Evolutionary conservation across 2,329 filamentous ascomycete genomes (phyloP).

Genomic region (Diplodia seriata): DNA sequence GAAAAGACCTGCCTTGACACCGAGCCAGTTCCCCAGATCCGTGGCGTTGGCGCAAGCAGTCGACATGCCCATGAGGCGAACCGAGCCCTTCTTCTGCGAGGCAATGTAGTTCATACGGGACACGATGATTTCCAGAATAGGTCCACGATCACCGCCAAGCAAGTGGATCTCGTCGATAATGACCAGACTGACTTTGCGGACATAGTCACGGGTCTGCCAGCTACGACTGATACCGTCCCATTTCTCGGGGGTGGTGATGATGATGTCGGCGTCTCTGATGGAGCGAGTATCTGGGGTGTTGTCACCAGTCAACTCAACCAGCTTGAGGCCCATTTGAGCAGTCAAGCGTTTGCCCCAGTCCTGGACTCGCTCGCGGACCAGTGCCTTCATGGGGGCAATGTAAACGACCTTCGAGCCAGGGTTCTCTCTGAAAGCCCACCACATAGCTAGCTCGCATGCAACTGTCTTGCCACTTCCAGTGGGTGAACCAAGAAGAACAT

Average conservation of each 20-base stretch:
- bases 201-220: slow-evolving; percentile 97
- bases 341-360: slow-evolving; percentile 90
- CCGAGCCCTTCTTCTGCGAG: slow-evolving; percentile 85
- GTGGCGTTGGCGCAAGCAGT: slow-evolving; percentile 96
- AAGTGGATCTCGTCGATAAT: slow-evolving; percentile 99
- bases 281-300: slow-evolving; percentile 97
- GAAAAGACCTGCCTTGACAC: slow-evolving; percentile 92
- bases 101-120: slow-evolving; percentile 98
- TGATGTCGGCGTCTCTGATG: slow-evolving; percentile 94
- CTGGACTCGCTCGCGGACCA: slow-evolving; percentile 93
- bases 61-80: slow-evolving; percentile 96
- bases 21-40: slow-evolving; percentile 94
- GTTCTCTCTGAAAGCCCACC: slow-evolving; percentile 96
- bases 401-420: slow-evolving; percentile 98
- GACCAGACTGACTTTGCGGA: slow-evolving; percentile 90
- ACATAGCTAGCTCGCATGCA: slow-evolving; percentile 95
- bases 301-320: slow-evolving; percentile 96
- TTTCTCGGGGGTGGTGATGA: slow-evolving; percentile 99
- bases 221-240: slow-evolving; percentile 99
- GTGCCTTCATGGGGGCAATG: slow-evolving; percentile 98
- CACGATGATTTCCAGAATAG: slow-evolving; percentile 97
- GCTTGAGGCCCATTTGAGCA: slow-evolving; percentile 80
- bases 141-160: slow-evolving; percentile 93
- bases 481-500: slow-evolving; percentile 92
- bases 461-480: slow-evolving; percentile 98